Conservation (phyloP, 305 asterid species). For the Rubia tinctorum region DNA sequence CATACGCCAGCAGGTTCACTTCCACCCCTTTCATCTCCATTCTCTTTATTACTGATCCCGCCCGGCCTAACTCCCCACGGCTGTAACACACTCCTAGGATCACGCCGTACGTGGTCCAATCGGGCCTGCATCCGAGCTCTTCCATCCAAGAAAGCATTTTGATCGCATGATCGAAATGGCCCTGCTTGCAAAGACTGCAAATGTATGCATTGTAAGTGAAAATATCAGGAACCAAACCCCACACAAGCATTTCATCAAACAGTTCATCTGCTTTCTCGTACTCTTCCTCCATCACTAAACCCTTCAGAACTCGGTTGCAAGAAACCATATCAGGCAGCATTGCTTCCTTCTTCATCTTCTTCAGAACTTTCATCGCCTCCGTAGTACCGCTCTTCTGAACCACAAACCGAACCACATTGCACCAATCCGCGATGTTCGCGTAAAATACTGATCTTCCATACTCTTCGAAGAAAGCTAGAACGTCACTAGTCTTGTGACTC, state of each 20-base stretch:
- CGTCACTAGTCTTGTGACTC: constrained; percentile 19
- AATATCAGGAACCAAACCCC: constrained; percentile 56
- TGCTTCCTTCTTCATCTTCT: constrained; percentile 44
- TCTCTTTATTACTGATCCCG: constrained; percentile 30
- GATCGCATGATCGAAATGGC: constrained; percentile 48
- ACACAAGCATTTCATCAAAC: constrained; percentile 81
- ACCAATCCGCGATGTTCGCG: constrained; percentile 48
- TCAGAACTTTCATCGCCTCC: constrained; percentile 45
- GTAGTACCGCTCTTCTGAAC: constrained; percentile 30
- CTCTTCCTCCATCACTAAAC: constrained; percentile 33
- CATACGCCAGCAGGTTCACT: constrained; percentile 31
- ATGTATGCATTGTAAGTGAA: constrained; percentile 57
- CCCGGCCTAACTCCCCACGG: constrained; percentile 35
- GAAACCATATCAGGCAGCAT: constrained; percentile 40
- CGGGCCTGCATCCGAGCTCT: constrained; percentile 57
- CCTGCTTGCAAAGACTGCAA: constrained; percentile 51
- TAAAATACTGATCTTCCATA: constrained; percentile 41
- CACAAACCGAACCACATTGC: constrained; percentile 43
- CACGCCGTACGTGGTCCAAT: constrained; percentile 35
- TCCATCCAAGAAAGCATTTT: constrained; percentile 48
- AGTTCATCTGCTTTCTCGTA: constrained; percentile 45
- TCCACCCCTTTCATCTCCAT: constrained; percentile 37
- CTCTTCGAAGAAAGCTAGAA: constrained; percentile 43
- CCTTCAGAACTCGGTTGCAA: constrained; percentile 57
- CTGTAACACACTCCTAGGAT: constrained; percentile 33